A percentile compares a stretch with the other conserved stretches of the same genome.
Evolutionary conservation across 2,329 filamentous ascomycete genomes (phyloP).

Genomic region (Ceratocystis cubensis): DNA sequence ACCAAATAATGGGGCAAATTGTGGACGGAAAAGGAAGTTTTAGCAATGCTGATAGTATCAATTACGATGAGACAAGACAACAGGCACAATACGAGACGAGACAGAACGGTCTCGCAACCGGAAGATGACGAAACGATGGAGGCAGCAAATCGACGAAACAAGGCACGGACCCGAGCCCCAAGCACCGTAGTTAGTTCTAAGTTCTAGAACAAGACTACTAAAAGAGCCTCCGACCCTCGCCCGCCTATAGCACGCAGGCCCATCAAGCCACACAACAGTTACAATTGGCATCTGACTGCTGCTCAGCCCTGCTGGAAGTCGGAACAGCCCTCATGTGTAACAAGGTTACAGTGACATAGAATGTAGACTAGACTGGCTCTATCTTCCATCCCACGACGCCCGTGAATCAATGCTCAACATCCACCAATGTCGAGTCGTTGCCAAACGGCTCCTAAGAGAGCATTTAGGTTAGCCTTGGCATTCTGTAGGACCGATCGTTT

Average conservation of each 20-base stretch:
- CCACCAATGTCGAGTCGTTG: background rate
- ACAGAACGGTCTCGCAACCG: background rate
- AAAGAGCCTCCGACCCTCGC: background rate
- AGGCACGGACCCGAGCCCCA: background rate
- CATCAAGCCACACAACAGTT: too few relatives aligned
- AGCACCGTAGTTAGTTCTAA: background rate
- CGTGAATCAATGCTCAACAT: too few relatives aligned
- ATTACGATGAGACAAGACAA: slow-evolving; percentile 1
- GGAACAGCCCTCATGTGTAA: too few relatives aligned
- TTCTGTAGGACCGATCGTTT: background rate
- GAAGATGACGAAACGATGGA: background rate
- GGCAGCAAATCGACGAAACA: background rate
- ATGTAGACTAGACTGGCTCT: too few relatives aligned
- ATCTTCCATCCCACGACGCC: too few relatives aligned
- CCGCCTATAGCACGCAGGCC: too few relatives aligned
- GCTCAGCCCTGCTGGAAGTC: too few relatives aligned
- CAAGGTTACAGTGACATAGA: too few relatives aligned
- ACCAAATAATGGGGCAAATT: background rate
- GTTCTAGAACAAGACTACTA: background rate
- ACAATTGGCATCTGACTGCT: too few relatives aligned
- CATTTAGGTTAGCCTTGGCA: background rate
- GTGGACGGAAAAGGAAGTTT: background rate
- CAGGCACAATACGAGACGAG: slow-evolving; percentile 16
- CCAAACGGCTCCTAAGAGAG: background rate
- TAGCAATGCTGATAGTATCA: background rate